Base-by-base conservation (phyloP, 2,329 filamentous ascomycete genomes). In the Stachybotrys chlorohalonatus region DNA sequence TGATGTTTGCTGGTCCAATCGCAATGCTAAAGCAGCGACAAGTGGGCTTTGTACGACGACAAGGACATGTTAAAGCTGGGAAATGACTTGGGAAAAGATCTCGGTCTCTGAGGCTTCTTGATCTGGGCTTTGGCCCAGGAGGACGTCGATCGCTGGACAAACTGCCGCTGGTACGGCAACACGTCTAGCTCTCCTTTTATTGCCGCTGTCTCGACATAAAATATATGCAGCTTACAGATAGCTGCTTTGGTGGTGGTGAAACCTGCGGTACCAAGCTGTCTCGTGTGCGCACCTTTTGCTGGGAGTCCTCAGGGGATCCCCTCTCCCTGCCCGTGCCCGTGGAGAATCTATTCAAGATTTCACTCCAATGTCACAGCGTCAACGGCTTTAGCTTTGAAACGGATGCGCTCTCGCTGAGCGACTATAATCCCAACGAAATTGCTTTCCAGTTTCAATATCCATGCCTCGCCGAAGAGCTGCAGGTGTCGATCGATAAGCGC, bases 21-120 rank as follows among this genome's bases (percentile, higher is more conserved):
- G 66, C 57, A 47, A 58, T 15, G 46, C 54, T 49, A 17, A 56
- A 49, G 62, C 11, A 24, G 24, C 24, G 59, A 73, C 54, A 69
- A 77, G 56, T 78, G 72, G 74, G 67, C 75, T 1, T 66, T 63
- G 3, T 76, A 53, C 30, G 55, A 57, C 5, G 51, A 57, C 24
- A 17, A 52, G 9, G 48, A 60, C 11, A 62, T 56, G 0, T 52
- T 60, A 49, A 3, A 53, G 49, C 31, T 52, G 31, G 62, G 62
- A 54, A 52, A 59, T 6, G 53, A 58, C 6, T 68, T 58, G 36
- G 70, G 70, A 1, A 68, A 69, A 48, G 36, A 59, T 0, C 52
- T 58, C 0, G 68, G 73, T 8, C 57, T 75, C 0, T 59, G 61
- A 8, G 68, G 68, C 31, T 54, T 62, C 4, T 54, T 72, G 49